Evolutionary conservation across 2,329 filamentous ascomycete species (phyloP).

Genomic region (Cladorrhinum sp.): DNA sequence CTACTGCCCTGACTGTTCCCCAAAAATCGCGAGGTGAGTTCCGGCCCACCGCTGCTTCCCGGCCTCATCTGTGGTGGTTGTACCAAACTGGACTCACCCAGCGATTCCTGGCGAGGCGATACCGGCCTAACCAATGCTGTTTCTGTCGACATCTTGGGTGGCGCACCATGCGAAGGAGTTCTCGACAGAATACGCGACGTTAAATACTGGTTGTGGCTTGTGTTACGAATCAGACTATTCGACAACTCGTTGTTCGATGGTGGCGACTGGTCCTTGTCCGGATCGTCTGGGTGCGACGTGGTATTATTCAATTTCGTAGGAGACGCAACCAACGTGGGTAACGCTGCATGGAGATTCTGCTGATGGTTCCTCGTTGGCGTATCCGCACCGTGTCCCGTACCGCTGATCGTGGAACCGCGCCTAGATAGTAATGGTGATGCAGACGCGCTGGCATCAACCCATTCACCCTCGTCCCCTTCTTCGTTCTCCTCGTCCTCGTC

Average conservation of each 20-base stretch:
- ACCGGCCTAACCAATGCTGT: constrained; percentile 46
- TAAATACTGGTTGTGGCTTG: constrained; percentile 60
- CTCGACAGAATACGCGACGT: constrained; percentile 66
- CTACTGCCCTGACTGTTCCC: constrained; percentile 39
- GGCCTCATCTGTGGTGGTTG: constrained; percentile 29
- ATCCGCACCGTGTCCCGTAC: constrained; percentile 30
- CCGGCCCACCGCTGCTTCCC: constrained; percentile 43
- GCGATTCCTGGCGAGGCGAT: constrained; percentile 39
- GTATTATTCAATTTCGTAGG: not conserved
- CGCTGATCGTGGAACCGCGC: constrained; percentile 49
- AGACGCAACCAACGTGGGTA: not conserved
- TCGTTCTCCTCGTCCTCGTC: constrained; percentile 42
- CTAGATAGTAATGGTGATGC: constrained; percentile 58
- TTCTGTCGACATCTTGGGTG: constrained; percentile 64
- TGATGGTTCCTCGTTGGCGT: constrained; percentile 21
- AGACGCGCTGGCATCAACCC: constrained; percentile 64
- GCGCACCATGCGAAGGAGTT: constrained; percentile 57
- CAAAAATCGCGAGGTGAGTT: constrained; percentile 46
- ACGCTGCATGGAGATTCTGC: not conserved
- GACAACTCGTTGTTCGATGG: not conserved
- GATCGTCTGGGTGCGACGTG: constrained; percentile 13
- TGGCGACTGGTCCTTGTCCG: constrained; percentile 16
- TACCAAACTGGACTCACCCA: constrained; percentile 29
- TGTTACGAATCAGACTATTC: constrained; percentile 36
- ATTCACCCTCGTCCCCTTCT: constrained; percentile 51